A percentile compares a stretch with the other conserved stretches of the same genome.
These are phyloP conservation scores for Agrocybe chaxingu DNA, from an alignment of 768 basidiomycete genomes.

Conservation along the genomic window DNA sequence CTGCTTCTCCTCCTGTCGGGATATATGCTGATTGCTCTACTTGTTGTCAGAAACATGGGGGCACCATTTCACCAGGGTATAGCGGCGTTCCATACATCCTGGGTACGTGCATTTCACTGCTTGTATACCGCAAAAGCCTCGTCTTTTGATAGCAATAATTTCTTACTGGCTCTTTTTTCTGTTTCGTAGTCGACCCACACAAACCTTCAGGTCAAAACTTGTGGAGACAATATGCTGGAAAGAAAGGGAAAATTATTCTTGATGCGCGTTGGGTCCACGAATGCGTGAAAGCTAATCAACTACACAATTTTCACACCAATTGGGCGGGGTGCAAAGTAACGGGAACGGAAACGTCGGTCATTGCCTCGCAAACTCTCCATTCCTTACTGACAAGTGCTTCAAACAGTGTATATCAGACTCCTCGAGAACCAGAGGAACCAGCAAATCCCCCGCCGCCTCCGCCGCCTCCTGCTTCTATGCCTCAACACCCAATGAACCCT, in stretches of 20 bases:
- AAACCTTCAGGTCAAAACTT: slow-evolving; percentile 79
- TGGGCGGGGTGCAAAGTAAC: slow-evolving; percentile 83
- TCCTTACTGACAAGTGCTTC: neutral
- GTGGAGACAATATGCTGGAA: slow-evolving; percentile 73
- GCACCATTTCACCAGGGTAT: slow-evolving; percentile 69
- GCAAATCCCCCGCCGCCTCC: neutral
- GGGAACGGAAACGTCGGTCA: slow-evolving; percentile 66
- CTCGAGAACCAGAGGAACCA: slow-evolving; percentile 9
- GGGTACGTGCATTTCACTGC: slow-evolving; percentile 44
- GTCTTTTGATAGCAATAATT: neutral
- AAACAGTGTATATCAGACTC: slow-evolving; percentile 5
- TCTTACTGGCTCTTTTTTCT: too few species aligned
- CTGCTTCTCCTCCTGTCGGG: neutral
- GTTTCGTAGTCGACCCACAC: slow-evolving; percentile 64
- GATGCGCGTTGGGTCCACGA: slow-evolving; percentile 73
- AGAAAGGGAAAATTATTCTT: slow-evolving; percentile 78
- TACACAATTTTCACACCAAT: slow-evolving; percentile 73
- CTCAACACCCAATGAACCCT: neutral
- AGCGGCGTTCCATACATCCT: slow-evolving; percentile 79
- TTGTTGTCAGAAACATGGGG: slow-evolving; percentile 67
- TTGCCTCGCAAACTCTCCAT: neutral
- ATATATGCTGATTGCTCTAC: slow-evolving; percentile 1
- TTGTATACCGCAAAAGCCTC: neutral
- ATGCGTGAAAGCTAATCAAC: slow-evolving; percentile 63
- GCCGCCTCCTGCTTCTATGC: slow-evolving; percentile 18